Percentiles rank a stretch among this genome's conserved stretches.
Evolutionary conservation across 257 asterid genomes (phyloP).

Genomic region (Vinca minor): DNA sequence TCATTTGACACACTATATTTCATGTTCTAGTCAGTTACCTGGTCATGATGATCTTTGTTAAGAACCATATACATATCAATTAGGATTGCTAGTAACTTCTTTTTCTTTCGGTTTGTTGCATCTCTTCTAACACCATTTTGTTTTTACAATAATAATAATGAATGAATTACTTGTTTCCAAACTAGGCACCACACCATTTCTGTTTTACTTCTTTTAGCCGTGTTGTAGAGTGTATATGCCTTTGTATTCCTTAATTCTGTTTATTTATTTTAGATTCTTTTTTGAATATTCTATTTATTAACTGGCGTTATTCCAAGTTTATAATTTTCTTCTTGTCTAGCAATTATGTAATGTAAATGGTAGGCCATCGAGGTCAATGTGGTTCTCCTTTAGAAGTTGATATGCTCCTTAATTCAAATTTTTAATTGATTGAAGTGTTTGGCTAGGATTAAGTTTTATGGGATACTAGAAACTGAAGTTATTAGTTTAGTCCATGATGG

Average conservation of each 20-base stretch:
- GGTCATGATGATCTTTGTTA: neutral
- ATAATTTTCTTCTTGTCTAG: no score
- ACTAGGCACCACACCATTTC: neutral
- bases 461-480: no score
- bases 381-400: neutral
- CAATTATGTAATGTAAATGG: neutral
- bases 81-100: no score
- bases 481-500: no score
- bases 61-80: neutral
- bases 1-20: neutral
- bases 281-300: neutral
- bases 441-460: neutral
- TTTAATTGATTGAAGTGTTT: neutral
- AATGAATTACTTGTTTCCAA: no score
- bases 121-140: neutral
- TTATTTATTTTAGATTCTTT: no score
- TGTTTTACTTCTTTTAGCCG: neutral
- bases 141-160: neutral
- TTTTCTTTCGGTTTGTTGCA: neutral
- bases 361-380: neutral
- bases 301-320: neutral
- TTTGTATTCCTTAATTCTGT: no score
- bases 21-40: neutral
- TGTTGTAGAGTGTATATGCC: no score
- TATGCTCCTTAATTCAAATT: neutral